Evolutionary conservation across 352 stramenopile genomes (phyloP).

Genomic region (Pythium utonaiense): DNA sequence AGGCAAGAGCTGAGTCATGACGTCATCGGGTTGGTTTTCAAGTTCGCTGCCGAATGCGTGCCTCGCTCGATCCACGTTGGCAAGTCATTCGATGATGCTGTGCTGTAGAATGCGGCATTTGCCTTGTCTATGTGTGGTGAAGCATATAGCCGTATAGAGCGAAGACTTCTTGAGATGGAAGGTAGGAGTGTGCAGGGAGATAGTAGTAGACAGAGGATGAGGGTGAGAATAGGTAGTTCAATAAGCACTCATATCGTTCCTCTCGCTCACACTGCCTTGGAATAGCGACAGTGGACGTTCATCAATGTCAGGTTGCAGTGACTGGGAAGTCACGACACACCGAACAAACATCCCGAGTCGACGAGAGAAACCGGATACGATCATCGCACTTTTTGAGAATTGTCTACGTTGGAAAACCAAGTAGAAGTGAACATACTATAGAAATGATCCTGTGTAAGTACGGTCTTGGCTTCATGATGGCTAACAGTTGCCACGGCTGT

Average conservation of each 20-base stretch:
- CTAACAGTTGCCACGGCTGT: not conserved
- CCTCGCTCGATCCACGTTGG: constrained; percentile 5
- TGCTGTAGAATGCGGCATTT: no score
- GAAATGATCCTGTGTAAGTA: constrained; percentile 17
- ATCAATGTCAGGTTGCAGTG: not conserved
- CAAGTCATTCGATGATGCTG: not conserved
- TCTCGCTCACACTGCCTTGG: constrained; percentile 3
- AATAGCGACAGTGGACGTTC: constrained; percentile 6
- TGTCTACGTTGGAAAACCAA: constrained; percentile 17
- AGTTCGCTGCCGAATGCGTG: constrained; percentile 5
- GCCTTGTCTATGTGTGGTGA: no score
- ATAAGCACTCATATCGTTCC: constrained; percentile 3
- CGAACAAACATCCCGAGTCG: not conserved
- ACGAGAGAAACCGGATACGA: not conserved
- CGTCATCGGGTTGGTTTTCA: constrained; percentile 4
- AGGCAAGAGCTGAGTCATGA: constrained; percentile 1
- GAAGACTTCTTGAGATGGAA: no score
- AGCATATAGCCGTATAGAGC: no score
- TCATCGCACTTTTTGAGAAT: constrained; percentile 2
- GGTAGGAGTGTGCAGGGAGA: not conserved
- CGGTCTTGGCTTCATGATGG: not conserved
- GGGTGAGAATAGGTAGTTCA: not conserved
- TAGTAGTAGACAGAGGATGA: not conserved
- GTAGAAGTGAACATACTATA: constrained; percentile 16
- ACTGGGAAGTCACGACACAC: not conserved